Evolutionary conservation across 225 moss, liverwort and hornwort genomes (phyloP), one percentile per base, ranked within the genome.

Genomic region (Physcomitrellopsis africana): DNA sequence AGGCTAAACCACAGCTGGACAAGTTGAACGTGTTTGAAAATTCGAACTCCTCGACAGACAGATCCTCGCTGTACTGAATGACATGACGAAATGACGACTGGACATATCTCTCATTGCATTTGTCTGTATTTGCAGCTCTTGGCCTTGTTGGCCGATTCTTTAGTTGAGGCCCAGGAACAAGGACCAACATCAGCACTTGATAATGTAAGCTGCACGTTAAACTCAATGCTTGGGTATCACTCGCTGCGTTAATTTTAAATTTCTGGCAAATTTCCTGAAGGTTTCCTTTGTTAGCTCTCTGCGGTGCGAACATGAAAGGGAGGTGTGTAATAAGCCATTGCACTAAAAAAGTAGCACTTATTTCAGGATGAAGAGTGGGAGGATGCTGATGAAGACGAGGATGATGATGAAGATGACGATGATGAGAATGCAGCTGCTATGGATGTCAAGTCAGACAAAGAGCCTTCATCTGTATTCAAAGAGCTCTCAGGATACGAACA

Each of bases 341-440:
- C 18, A 65, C 63, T 58, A 43, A 68, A 65, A 19, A 32, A 12
- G 43, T 51, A n/a, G 26, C 8, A 49, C 65, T 62, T 53, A 55
- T 60, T 57, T 65, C 77, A 94, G 92, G 91, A 95, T 81, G 93
- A 91, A 53, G 94, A 94, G 7, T 94, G 94, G 94, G 92, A 94
- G 70, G 94, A 92, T 65, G 76, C 89, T 78, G 92, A 87, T 72
- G 85, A 82, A 49, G 82, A 80, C 17, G 87, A 84, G 11, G 86
- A 77, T n/a, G 86, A 78, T 13, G 83, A 86, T 64, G 87, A 87
- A 29, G 74, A 75, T 22, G 87, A 86, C 17, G 83, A 82, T 46
- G 73, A 63, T 19, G 63, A 73, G 48, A 23, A 70, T 41, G 70
- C 57, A 20, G 78, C 81, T 54, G 63, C 41, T 24, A 74, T 81